phyloP scores from a whole-genome alignment of 257 asterid species.

The Scutellaria baicalensis region DNA sequence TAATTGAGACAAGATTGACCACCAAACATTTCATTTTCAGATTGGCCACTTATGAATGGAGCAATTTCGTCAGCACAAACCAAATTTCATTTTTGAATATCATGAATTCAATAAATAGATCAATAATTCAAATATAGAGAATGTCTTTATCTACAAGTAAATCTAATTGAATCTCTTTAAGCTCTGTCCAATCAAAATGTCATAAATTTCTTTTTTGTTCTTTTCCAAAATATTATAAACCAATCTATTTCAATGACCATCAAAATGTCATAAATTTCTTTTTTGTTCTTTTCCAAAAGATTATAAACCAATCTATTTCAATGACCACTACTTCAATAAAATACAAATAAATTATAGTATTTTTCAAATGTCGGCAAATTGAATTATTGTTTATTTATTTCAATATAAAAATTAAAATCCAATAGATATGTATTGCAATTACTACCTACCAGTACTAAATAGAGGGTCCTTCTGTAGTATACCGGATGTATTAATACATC shows the following conservation, averaged over 20 bases:
- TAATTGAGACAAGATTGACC: background rate
- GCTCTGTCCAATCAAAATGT: background rate
- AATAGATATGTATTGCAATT: background rate
- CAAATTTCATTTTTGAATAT: background rate
- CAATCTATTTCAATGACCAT: background rate
- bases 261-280: too few relatives aligned
- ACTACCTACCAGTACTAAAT: too few relatives aligned
- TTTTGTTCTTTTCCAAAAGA: too few relatives aligned
- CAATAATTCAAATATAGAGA: background rate
- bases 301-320: background rate
- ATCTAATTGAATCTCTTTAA: conserved; percentile 9
- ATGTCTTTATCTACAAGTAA: background rate
- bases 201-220: too few relatives aligned
- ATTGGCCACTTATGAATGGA: background rate
- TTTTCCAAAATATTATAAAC: background rate
- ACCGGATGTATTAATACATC: too few relatives aligned
- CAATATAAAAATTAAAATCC: background rate
- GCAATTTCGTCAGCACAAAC: conserved; percentile 4
- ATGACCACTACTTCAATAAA: background rate
- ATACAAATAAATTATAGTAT: background rate
- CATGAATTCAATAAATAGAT: background rate
- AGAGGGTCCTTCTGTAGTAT: too few relatives aligned
- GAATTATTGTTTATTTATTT: background rate
- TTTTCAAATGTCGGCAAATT: conserved; percentile 9
- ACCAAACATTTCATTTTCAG: conserved; percentile 13